Evolutionary conservation across 2,329 filamentous ascomycete species (phyloP).

Genomic region (Monosporascus ibericus): DNA sequence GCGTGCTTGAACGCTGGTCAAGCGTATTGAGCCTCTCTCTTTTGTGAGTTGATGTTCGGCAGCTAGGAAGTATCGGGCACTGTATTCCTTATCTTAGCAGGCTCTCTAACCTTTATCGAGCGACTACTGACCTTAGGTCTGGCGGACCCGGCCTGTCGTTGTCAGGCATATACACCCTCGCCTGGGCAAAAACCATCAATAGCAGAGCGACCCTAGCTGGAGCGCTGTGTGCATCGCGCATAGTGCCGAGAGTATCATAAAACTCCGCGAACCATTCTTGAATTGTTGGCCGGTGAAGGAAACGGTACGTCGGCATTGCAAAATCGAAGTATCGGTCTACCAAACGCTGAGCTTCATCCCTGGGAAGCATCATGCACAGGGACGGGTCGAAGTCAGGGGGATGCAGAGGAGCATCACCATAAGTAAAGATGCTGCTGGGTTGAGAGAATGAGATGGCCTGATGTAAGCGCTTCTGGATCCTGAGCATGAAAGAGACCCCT

Average conservation of each 20-base stretch:
- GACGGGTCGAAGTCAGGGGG: conserved; percentile 34
- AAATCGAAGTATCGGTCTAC: conserved; percentile 36
- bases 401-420: conserved; percentile 39
- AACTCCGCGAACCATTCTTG: conserved; percentile 38
- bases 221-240: conserved; percentile 32
- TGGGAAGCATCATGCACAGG: conserved; percentile 34
- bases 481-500: conserved; percentile 41
- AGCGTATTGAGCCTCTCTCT: conserved; percentile 21
- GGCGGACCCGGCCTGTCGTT: conserved; percentile 23
- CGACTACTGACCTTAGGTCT: conserved; percentile 4
- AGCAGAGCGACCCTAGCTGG: conserved; percentile 29
- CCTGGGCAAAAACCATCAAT: conserved; percentile 42
- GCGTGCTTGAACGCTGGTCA: conserved; percentile 24
- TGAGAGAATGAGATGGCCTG: conserved; percentile 30
- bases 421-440: conserved; percentile 40
- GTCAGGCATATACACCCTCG: conserved; percentile 31
- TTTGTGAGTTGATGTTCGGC: conserved; percentile 19
- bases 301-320: conserved; percentile 36
- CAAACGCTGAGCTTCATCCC: conserved; percentile 21
- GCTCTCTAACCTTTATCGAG: no score
- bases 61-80: conserved; percentile 11
- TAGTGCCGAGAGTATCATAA: conserved; percentile 36
- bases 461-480: conserved; percentile 43
- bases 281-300: conserved; percentile 36
- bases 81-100: background rate